Percentiles rank a stretch among this genome's conserved stretches.
Evolutionary conservation across 1,284 basidiomycete species (phyloP).

Genomic region (Xerocomus minutiporus): DNA sequence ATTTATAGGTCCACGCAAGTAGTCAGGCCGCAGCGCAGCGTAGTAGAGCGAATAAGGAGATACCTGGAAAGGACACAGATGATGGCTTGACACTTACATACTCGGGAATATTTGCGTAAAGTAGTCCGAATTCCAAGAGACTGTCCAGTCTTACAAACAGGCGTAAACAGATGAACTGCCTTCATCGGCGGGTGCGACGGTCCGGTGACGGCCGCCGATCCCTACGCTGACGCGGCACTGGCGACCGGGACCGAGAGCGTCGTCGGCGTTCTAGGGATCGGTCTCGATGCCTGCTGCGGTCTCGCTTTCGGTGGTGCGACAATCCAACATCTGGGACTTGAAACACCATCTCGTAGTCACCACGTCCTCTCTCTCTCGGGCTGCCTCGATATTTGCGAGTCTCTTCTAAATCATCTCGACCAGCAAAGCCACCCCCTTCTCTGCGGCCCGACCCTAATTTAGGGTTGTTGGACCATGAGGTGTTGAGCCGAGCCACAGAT

Average conservation of each 20-base stretch:
- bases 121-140: slow-evolving; percentile 17
- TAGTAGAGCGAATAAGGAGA: neutral
- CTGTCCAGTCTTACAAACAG: slow-evolving; percentile 19
- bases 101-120: slow-evolving; percentile 2
- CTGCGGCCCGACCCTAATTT: slow-evolving; percentile 45
- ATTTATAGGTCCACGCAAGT: slow-evolving; percentile 19
- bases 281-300: slow-evolving; percentile 22
- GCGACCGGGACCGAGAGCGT: slow-evolving; percentile 26
- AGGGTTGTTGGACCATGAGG: slow-evolving; percentile 70
- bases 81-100: slow-evolving; percentile 19
- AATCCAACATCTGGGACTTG: slow-evolving; percentile 44
- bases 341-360: slow-evolving; percentile 71
- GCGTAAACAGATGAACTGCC: slow-evolving; percentile 14
- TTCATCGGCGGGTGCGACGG: slow-evolving; percentile 4
- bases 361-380: slow-evolving; percentile 27
- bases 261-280: slow-evolving; percentile 20
- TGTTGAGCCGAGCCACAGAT: slow-evolving; percentile 79
- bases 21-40: slow-evolving; percentile 3
- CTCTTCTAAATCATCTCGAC: slow-evolving; percentile 66
- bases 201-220: slow-evolving; percentile 14
- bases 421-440: slow-evolving; percentile 52
- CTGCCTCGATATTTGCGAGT: slow-evolving; percentile 62
- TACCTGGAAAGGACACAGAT: neutral
- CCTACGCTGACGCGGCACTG: slow-evolving; percentile 16
- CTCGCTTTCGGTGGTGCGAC: slow-evolving; percentile 20